phyloP scores from a whole-genome alignment of 306 rosid species.

The Quillaja saponaria region DNA sequence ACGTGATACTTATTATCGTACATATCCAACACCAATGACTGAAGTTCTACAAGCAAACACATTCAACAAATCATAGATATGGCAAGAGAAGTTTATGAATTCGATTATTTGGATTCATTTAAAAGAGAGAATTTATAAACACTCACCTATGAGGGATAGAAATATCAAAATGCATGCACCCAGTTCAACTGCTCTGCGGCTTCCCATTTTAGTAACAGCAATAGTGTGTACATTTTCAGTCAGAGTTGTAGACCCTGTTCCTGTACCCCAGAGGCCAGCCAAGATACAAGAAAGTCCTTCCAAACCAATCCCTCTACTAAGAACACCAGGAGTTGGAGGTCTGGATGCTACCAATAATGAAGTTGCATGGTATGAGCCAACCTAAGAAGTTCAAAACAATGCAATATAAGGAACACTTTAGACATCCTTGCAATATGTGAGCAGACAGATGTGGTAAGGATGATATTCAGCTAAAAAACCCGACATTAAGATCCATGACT shows the following conservation, averaged over 20 bases:
- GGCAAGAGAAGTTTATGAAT: too few relatives aligned
- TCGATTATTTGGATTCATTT: too few relatives aligned
- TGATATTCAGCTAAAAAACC: background rate
- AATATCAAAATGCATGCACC: slow-evolving; percentile 84
- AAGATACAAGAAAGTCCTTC: slow-evolving; percentile 89
- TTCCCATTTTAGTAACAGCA: slow-evolving; percentile 99
- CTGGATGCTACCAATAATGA: slow-evolving; percentile 94
- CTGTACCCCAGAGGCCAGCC: slow-evolving; percentile 99
- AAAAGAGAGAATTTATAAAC: background rate
- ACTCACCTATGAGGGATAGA: slow-evolving; percentile 88
- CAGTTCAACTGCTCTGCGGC: slow-evolving; percentile 91
- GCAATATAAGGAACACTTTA: slow-evolving; percentile 31
- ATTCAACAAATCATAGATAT: too few relatives aligned
- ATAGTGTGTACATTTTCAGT: slow-evolving; percentile 96
- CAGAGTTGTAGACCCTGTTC: slow-evolving; percentile 86
- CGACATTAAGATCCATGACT: background rate
- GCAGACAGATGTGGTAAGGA: background rate
- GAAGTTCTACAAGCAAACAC: too few relatives aligned
- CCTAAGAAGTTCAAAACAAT: slow-evolving; percentile 55
- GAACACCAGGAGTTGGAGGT: slow-evolving; percentile 94
- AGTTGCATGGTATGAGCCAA: slow-evolving; percentile 96
- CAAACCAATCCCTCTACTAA: slow-evolving; percentile 95
- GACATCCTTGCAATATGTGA: slow-evolving; percentile 22
- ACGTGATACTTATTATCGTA: too few relatives aligned
- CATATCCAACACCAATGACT: too few relatives aligned